Evolutionary conservation across 305 asterid genomes (phyloP), one percentile per base, ranked within the genome.

Genomic region (Fraxinus ornus): DNA sequence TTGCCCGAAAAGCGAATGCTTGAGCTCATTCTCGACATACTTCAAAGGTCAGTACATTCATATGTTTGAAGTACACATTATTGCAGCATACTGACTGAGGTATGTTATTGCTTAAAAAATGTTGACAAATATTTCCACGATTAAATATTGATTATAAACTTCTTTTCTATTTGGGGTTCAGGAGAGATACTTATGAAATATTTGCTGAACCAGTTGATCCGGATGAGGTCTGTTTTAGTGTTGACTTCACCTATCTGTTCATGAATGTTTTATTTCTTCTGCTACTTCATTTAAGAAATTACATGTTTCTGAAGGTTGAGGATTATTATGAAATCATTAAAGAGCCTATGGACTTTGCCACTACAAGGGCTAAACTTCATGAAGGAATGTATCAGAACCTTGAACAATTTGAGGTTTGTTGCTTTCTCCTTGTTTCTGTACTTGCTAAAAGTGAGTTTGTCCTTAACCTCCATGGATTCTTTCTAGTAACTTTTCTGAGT

Each of bases 271-370:
- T 32, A 70, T 32, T 70, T 32, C 39, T 28, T 70, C 76, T 15
- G 1, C 10, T 28, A 21, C 39, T 62, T 77, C 49, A 76, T 68
- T 64, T 12, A 44, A 52, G 13, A 28, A 70, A 15, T 75, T 30
- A 13, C 32, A 7, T 49, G 68, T 37, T 47, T 76, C 19, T 78
- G 47, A 71, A 95, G 98, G 97, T 93, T 70, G 95, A 90, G 89
- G 93, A 93, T 80, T 95, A 95, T 89, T 88, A 89, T 81, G 91
- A 93, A 49, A 90, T 94, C 82, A 91, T 95, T 37, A 88, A 91
- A 84, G 93, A 94, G 83, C 97, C 98, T 9, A 95, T 95, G 99
- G 98, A 95, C 88, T 95, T 95, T 13, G 98, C 93, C 57, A 95
- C 98, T 21, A 93, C 93, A 93, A 91, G 98, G 88, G 97, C 97